Conservation (phyloP, 2,329 filamentous ascomycete genomes). For the Paraphoma chrysanthemicola region DNA sequence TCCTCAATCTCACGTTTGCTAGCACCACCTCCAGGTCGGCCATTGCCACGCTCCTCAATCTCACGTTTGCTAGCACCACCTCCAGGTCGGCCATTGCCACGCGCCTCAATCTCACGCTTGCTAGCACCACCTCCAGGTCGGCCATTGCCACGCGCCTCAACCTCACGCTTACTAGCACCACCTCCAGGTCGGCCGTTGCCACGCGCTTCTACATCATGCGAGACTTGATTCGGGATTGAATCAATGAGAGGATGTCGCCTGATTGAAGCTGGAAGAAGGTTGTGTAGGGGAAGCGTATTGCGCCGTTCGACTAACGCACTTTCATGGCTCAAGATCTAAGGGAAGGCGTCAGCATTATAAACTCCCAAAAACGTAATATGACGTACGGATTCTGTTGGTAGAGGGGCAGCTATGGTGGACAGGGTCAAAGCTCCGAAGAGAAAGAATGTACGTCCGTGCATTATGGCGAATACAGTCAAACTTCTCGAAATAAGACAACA, state of each 20-base stretch:
- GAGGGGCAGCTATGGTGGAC: slow-evolving; percentile 10
- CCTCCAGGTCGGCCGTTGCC: neutral
- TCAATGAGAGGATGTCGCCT: no score
- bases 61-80: neutral
- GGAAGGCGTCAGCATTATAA: no score
- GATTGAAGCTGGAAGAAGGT: no score
- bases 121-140: neutral
- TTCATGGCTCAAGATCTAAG: no score
- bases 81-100: no score
- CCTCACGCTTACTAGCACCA: neutral
- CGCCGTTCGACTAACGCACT: no score
- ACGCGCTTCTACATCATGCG: neutral
- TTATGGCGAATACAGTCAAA: neutral
- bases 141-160: neutral
- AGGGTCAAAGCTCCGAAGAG: slow-evolving; percentile 6
- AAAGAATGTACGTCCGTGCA: slow-evolving; percentile 11
- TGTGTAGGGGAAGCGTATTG: no score
- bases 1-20: no score
- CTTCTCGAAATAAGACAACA: no score
- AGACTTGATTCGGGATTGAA: no score
- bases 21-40: neutral
- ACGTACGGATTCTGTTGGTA: neutral
- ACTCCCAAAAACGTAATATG: no score
- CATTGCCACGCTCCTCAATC: neutral
- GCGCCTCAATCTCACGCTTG: neutral